These are phyloP conservation scores for Aspergillus transmontanensis DNA, from an alignment of 2,329 filamentous ascomycete species.

Conservation along the genomic window DNA sequence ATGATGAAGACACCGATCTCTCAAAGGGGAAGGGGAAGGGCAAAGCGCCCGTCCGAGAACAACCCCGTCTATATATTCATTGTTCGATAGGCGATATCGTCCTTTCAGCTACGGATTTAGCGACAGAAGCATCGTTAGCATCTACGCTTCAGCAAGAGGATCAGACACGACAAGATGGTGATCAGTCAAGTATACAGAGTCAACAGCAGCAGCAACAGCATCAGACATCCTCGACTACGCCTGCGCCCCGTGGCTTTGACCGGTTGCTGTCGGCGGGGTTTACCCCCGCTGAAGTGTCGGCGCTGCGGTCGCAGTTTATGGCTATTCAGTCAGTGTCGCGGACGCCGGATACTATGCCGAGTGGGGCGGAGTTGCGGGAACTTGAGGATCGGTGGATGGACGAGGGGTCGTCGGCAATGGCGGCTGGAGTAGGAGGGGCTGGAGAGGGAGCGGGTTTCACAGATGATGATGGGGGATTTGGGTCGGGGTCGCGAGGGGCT, in stretches of 20 bases:
- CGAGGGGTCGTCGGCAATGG: slow-evolving; percentile 51
- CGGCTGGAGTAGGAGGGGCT: slow-evolving; percentile 46
- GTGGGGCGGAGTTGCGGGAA: slow-evolving; percentile 70
- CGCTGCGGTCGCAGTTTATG: slow-evolving; percentile 84
- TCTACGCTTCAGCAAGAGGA: slow-evolving; percentile 29
- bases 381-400: slow-evolving; percentile 95
- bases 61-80: slow-evolving; percentile 77
- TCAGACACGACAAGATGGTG: background rate
- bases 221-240: slow-evolving; percentile 48
- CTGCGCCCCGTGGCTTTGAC: slow-evolving; percentile 80
- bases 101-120: slow-evolving; percentile 69
- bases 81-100: slow-evolving; percentile 82
- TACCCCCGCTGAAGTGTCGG: slow-evolving; percentile 77
- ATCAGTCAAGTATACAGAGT: slow-evolving; percentile 8
- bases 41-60: slow-evolving; percentile 62
- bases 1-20: slow-evolving; percentile 21
- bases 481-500: slow-evolving; percentile 52
- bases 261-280: slow-evolving; percentile 80
- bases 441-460: slow-evolving; percentile 30
- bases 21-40: slow-evolving; percentile 56
- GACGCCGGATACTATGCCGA: slow-evolving; percentile 87
- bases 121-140: slow-evolving; percentile 59
- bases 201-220: slow-evolving; percentile 18
- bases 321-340: slow-evolving; percentile 79
- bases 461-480: slow-evolving; percentile 47